Evolutionary conservation across 2,329 filamentous ascomycete genomes (phyloP).

Genomic region (Aspergillus japonicus): DNA sequence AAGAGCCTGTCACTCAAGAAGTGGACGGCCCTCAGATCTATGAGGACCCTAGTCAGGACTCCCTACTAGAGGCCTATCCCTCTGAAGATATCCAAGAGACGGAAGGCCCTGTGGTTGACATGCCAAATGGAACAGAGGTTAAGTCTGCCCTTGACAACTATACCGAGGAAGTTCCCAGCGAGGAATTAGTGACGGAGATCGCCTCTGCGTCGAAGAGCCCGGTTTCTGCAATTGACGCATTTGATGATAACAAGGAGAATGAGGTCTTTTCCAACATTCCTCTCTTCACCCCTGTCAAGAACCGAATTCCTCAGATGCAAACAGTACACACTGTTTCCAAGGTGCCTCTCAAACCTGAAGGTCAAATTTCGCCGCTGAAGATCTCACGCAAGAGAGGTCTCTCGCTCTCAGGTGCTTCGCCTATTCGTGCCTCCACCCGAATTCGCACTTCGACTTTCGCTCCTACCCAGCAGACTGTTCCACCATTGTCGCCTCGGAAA

Average conservation of each 20-base stretch:
- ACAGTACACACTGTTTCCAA: conserved; percentile 74
- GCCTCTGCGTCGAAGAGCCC: background rate
- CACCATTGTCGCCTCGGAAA: conserved; percentile 31
- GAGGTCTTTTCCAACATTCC: conserved; percentile 19
- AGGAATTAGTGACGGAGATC: background rate
- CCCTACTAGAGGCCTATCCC: background rate
- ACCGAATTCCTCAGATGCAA: conserved; percentile 46
- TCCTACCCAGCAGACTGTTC: conserved; percentile 21
- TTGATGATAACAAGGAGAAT: conserved; percentile 33
- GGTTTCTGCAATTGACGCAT: conserved; percentile 35
- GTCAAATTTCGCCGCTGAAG: conserved; percentile 48
- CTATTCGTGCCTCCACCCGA: conserved; percentile 33
- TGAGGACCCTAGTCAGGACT: conserved; percentile 5
- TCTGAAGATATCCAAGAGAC: background rate
- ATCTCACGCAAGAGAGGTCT: conserved; percentile 49
- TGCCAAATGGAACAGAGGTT: background rate
- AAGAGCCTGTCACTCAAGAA: conserved; percentile 19
- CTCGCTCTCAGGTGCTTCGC: conserved; percentile 52
- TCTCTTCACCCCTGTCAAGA: conserved; percentile 58
- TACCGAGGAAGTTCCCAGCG: background rate
- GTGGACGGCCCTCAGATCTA: conserved; percentile 13
- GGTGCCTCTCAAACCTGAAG: conserved; percentile 70
- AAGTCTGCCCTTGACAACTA: background rate
- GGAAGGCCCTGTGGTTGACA: background rate
- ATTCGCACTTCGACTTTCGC: conserved; percentile 25